phyloP scores from a whole-genome alignment of 2,329 filamentous ascomycete genomes.

The Trichoderma sp. region DNA sequence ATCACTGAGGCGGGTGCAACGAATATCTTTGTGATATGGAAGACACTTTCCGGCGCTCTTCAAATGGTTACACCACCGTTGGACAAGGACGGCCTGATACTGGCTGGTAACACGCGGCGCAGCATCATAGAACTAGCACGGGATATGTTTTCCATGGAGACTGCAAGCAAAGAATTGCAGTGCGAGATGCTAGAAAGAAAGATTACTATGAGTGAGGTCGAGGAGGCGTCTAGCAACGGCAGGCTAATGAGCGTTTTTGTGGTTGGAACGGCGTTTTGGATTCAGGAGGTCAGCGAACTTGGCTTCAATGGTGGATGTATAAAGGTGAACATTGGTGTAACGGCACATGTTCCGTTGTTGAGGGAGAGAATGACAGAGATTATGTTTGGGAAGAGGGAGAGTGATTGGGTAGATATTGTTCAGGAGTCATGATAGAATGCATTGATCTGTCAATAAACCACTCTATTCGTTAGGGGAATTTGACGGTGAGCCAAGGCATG shows the following conservation, averaged over 20 bases:
- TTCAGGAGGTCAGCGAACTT: neutral
- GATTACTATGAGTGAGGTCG: neutral
- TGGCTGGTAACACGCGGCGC: neutral
- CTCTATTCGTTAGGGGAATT: neutral
- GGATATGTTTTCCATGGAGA: neutral
- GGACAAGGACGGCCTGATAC: neutral
- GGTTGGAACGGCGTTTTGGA: neutral
- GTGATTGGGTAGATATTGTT: neutral
- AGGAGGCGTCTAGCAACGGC: neutral
- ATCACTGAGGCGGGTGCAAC: conserved; percentile 90
- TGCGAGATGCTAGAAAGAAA: neutral
- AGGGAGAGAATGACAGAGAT: neutral
- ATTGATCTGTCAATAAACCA: neutral
- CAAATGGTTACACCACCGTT: neutral
- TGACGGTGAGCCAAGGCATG: no score
- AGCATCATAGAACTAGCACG: neutral
- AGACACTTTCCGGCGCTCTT: neutral
- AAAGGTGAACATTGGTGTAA: neutral
- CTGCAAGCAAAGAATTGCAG: neutral
- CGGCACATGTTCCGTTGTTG: neutral
- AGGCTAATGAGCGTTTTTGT: neutral
- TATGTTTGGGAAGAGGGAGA: neutral
- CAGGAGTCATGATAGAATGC: neutral
- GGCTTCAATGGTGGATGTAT: neutral
- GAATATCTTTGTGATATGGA: conserved; percentile 68